phyloP scores from a whole-genome alignment of 257 asterid genomes.

The Ophiorrhiza pumila region DNA sequence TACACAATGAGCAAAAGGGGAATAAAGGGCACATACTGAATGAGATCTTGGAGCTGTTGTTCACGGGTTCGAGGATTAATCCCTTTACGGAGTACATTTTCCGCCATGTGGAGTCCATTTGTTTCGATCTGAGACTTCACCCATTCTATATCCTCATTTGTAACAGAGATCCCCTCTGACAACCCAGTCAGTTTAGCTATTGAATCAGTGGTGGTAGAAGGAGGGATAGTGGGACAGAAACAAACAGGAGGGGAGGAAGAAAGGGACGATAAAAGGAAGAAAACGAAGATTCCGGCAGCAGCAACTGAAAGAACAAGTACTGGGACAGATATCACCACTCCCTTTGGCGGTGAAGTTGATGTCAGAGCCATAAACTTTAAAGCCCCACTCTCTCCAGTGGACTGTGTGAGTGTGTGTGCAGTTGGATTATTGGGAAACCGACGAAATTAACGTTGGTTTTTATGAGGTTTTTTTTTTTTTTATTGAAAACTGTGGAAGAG shows the following conservation, averaged over 20 bases:
- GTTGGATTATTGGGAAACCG: too few species aligned
- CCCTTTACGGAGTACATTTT: conserved; percentile 85
- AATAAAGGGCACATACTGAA: conserved; percentile 26
- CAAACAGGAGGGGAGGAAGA: conserved; percentile 49
- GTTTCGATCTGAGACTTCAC: conserved; percentile 61
- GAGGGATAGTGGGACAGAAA: conserved; percentile 40
- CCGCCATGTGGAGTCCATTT: conserved; percentile 86
- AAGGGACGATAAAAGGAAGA: conserved; percentile 43
- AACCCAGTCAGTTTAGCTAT: neutral
- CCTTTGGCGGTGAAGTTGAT: conserved; percentile 41
- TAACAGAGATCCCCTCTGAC: conserved; percentile 46
- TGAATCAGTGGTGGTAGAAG: conserved; percentile 11
- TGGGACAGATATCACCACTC: conserved; percentile 71
- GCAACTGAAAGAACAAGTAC: conserved; percentile 51
- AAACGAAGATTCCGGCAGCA: conserved; percentile 47
- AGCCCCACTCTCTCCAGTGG: too few species aligned
- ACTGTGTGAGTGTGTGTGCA: too few species aligned
- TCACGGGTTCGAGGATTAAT: conserved; percentile 92
- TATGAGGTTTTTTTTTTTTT: too few species aligned
- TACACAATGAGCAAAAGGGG: neutral
- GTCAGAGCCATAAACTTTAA: conserved; percentile 25
- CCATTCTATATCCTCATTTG: conserved; percentile 73
- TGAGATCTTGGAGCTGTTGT: conserved; percentile 86
- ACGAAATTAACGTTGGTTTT: too few species aligned
- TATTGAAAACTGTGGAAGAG: too few species aligned